Base-by-base conservation (phyloP, 139 green algal genomes). In the Micractinium conductrix region DNA sequence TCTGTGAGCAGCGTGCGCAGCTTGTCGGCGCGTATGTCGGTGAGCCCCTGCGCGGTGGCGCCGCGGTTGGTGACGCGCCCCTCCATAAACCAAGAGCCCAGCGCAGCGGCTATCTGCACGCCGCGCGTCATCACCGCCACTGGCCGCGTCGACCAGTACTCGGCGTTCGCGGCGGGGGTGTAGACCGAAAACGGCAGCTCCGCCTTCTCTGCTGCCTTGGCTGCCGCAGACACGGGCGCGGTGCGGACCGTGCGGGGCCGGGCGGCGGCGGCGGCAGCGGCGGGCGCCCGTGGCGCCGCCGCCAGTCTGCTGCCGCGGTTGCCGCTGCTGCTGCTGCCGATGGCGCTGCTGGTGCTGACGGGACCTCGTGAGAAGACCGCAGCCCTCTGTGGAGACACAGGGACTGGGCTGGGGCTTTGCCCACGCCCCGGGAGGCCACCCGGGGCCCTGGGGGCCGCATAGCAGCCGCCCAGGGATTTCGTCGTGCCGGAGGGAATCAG, bases 1-100 rank as follows among this genome's bases (percentile, higher is more conserved):
- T 86, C 73, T 12, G 93, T 93, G 43, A 98, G 88, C 38, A 94
- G 86, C 40, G 90, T 44, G 14, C 89, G 78, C 71, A 95, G 83
- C 43, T 78, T 70, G 33, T 90, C 79, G 28, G 93, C 89, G 0
- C 69, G 63, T 28, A 72, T 40, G 9, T 80, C 67, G 4, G 67
- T 74, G 12, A 71, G 58, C 44, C 74, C 22, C 30, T 85, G 42
- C 28, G 37, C 33, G 28, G 30, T 50, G 33, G 48, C 53, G 44
- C 79, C 53, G 33, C 79, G 44, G n/a, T 80, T 84, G 33, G 43
- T 72, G 30, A 86, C 22, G 28, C 44, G 28, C 30, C 84, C 74
- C 48, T 87, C 37, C 33, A 74, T 63, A 48, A 85, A 22, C 62
- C 78, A 91, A 1, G 43, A 43, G 38, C 74, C 83, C 44, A 90